These are phyloP conservation scores for Isatis tinctoria DNA, from an alignment of 345 rosid genomes.

Conservation along the genomic window DNA sequence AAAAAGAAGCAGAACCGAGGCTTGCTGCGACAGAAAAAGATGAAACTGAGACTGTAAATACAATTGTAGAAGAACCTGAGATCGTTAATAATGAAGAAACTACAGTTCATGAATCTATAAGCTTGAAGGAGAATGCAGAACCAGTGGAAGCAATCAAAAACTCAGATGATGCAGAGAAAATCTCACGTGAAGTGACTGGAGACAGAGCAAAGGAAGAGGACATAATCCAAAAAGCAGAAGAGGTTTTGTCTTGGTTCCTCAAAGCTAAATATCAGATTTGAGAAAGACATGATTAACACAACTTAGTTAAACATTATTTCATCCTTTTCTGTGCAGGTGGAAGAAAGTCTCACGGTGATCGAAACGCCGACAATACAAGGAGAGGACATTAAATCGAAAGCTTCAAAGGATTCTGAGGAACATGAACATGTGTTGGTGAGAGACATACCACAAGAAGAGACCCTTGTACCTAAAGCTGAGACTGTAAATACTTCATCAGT, in stretches of 20 bases:
- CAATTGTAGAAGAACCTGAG: background rate
- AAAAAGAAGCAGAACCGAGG: background rate
- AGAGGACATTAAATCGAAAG: background rate
- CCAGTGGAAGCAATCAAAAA: background rate
- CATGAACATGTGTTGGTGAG: slow-evolving; percentile 13
- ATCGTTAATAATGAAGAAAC: background rate
- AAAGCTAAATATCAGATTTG: background rate
- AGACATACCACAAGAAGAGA: slow-evolving; percentile 16
- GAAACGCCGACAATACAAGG: background rate
- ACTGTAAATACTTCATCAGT: background rate
- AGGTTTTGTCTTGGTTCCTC: slow-evolving; percentile 10
- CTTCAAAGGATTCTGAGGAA: background rate
- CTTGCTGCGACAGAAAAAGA: background rate
- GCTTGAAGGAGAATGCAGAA: background rate
- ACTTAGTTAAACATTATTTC: background rate
- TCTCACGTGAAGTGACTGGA: background rate
- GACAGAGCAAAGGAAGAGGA: background rate
- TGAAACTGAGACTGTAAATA: background rate
- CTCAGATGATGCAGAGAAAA: background rate
- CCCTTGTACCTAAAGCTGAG: background rate
- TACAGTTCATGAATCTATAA: background rate
- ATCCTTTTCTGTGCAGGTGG: background rate
- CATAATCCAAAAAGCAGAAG: background rate
- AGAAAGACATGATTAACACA: background rate
- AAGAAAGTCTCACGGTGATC: background rate